These are phyloP conservation scores for Amylostereum chailletii DNA, from an alignment of 1,284 basidiomycete genomes.

Conservation along the genomic window DNA sequence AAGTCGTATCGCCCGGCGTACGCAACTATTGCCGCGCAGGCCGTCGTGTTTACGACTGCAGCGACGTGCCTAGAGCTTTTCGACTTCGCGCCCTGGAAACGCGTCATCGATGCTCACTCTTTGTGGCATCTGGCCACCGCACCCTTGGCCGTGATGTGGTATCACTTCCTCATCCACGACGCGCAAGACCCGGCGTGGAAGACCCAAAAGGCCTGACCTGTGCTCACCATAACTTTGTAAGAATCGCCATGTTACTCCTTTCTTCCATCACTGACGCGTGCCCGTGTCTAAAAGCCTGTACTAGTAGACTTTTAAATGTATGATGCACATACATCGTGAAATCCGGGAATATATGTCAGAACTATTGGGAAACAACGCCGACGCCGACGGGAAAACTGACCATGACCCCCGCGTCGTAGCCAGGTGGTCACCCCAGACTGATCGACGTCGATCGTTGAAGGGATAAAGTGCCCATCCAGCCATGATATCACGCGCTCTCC, in stretches of 20 bases:
- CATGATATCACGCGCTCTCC: too few species aligned
- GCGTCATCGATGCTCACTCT: conserved; percentile 88
- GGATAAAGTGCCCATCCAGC: too few species aligned
- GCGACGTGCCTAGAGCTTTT: conserved; percentile 84
- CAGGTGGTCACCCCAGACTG: too few species aligned
- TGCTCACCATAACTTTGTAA: neutral
- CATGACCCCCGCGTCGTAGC: too few species aligned
- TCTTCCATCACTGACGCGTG: neutral
- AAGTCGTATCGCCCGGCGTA: conserved; percentile 47
- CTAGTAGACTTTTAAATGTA: too few species aligned
- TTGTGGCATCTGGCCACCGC: conserved; percentile 91
- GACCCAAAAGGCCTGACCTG: conserved; percentile 10
- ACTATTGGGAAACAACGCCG: too few species aligned
- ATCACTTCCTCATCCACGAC: conserved; percentile 69
- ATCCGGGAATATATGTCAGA: too few species aligned
- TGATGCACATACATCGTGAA: too few species aligned
- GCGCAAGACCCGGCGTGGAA: conserved; percentile 43
- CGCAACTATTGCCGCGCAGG: conserved; percentile 44
- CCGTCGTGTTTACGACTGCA: conserved; percentile 65
- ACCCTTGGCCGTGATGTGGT: conserved; percentile 80
- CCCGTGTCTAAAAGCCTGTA: too few species aligned
- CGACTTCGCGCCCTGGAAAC: conserved; percentile 79
- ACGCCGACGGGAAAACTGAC: too few species aligned
- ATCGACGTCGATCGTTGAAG: too few species aligned
- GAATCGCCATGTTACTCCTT: neutral